These are phyloP conservation scores for Dendrobium catenatum DNA, from an alignment of 106 monocot species.

Conservation along the genomic window DNA sequence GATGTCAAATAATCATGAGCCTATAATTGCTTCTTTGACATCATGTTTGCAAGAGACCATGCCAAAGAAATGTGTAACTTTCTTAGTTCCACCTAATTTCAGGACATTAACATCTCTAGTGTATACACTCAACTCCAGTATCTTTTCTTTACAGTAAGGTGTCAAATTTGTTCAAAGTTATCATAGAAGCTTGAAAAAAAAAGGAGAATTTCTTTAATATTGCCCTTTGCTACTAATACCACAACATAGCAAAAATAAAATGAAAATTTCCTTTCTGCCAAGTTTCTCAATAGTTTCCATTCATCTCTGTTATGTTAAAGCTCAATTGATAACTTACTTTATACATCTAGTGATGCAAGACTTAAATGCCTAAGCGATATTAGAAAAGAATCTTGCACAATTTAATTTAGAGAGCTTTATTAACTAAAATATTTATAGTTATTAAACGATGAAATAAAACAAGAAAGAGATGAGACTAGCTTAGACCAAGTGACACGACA, in stretches of 20 bases:
- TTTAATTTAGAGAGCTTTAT: too few species aligned
- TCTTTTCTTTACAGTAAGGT: not conserved
- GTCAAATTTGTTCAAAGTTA: not conserved
- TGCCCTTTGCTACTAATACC: not conserved
- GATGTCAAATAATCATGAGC: not conserved
- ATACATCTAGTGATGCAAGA: not conserved
- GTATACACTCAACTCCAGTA: not conserved
- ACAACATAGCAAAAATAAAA: not conserved
- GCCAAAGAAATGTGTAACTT: not conserved
- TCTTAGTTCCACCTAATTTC: not conserved
- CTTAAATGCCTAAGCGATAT: too few species aligned
- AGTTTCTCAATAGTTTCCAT: not conserved
- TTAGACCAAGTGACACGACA: too few species aligned
- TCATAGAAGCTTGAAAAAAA: not conserved
- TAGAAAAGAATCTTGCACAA: too few species aligned
- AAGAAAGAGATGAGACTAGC: too few species aligned
- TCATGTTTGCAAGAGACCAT: not conserved
- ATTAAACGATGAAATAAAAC: too few species aligned
- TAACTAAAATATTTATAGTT: too few species aligned
- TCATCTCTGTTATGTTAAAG: not conserved
- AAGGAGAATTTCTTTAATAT: not conserved
- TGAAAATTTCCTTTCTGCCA: not conserved
- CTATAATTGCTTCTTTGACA: not conserved
- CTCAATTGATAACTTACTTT: not conserved
- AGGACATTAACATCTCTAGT: not conserved